A percentile compares a stretch with the other conserved stretches of the same genome.
Evolutionary conservation across 306 rosid genomes (phyloP).

Genomic region (Pyrus bretschneideri): DNA sequence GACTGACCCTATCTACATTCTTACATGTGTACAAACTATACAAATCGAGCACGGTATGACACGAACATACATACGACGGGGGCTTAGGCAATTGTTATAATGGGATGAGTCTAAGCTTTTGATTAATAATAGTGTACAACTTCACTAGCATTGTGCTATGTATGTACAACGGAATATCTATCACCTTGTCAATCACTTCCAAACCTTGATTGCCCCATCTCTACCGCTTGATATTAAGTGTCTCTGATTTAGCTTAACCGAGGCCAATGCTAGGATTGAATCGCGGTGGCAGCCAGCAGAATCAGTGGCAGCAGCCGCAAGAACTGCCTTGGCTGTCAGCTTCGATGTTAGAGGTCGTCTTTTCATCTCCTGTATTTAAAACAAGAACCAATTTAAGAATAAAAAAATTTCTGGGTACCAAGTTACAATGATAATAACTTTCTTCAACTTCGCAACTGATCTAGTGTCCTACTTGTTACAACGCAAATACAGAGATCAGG

Average conservation of each 20-base stretch:
- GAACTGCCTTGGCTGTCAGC: constrained; percentile 66
- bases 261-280: constrained; percentile 72
- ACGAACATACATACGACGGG: neutral
- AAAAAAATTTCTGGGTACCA: constrained; percentile 4
- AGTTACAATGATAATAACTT: neutral
- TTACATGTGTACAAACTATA: constrained; percentile 17
- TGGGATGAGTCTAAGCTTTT: constrained; percentile 7
- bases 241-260: constrained; percentile 90
- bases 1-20: neutral
- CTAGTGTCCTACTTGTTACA: neutral
- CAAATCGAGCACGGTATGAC: constrained; percentile 12
- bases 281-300: constrained; percentile 90
- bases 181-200: constrained; percentile 52
- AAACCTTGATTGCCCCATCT: constrained; percentile 95
- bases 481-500: neutral
- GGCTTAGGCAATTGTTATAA: neutral
- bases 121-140: constrained; percentile 31
- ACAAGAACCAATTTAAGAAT: constrained; percentile 6
- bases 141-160: constrained; percentile 26
- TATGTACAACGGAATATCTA: constrained; percentile 38
- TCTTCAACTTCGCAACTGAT: neutral
- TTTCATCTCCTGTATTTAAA: constrained; percentile 63
- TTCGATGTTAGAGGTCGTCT: constrained; percentile 65
- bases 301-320: constrained; percentile 91
- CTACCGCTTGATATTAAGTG: constrained; percentile 77